These are phyloP conservation scores for Torrubiellomyces zombiae DNA, from an alignment of 2,329 filamentous ascomycete species.

Conservation along the genomic window DNA sequence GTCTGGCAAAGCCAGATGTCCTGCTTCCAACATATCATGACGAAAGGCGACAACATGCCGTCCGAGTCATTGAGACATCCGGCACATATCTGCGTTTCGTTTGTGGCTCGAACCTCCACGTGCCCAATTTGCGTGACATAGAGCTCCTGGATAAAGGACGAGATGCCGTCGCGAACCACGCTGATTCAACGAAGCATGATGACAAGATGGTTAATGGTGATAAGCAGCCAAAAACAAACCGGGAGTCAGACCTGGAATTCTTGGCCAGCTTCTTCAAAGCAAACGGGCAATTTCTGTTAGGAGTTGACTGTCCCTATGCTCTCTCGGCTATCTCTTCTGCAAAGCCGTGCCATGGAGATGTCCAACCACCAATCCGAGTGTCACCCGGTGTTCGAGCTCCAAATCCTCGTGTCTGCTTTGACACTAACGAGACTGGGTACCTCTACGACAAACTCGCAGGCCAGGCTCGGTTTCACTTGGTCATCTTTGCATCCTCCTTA, in stretches of 20 bases:
- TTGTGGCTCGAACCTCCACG: conserved; percentile 9
- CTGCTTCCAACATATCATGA: conserved; percentile 14
- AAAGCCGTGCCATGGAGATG: not conserved
- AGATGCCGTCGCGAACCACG: not conserved
- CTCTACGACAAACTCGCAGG: conserved; percentile 15
- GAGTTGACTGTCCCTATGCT: conserved; percentile 11
- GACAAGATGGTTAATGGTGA: not conserved
- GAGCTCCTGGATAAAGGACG: conserved; percentile 3
- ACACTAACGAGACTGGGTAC: conserved; percentile 9
- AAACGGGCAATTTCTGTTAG: conserved; percentile 12
- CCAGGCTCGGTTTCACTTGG: conserved; percentile 11
- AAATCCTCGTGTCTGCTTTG: conserved; percentile 13
- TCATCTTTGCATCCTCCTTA: conserved; percentile 12
- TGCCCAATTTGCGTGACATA: conserved; percentile 7
- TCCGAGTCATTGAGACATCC: conserved; percentile 3
- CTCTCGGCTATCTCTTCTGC: conserved; percentile 4
- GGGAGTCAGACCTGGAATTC: conserved; percentile 7
- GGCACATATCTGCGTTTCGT: conserved; percentile 5
- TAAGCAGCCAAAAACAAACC: not conserved
- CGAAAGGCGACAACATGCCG: conserved; percentile 11
- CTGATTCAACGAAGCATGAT: too few species aligned
- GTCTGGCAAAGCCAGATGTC: conserved; percentile 7
- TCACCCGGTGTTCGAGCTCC: conserved; percentile 14
- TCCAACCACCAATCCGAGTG: conserved; percentile 5
- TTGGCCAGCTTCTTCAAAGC: conserved; percentile 11